Percentiles rank a stretch among this genome's conserved stretches.
phyloP scores from a whole-genome alignment of 352 stramenopile species.

The Pythium myriotylum region DNA sequence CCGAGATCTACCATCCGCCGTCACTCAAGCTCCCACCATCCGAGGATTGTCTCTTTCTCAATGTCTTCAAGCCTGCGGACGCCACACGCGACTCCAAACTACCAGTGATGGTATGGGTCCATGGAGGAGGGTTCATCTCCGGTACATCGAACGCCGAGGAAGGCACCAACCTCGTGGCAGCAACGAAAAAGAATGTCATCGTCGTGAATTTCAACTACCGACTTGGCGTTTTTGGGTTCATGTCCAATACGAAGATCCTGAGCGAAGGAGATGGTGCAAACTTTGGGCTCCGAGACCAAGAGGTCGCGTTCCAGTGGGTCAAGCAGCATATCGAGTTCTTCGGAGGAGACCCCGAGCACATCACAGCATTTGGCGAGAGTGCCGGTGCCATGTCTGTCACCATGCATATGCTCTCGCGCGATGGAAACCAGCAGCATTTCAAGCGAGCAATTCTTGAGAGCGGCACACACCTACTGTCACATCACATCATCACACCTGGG shows the following conservation, averaged over 20 bases:
- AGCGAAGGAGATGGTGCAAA: constrained; percentile 15
- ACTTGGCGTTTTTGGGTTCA: constrained; percentile 30
- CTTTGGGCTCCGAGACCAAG: constrained; percentile 29
- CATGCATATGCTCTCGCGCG: no score
- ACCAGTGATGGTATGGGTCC: no score
- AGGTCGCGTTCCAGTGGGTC: constrained; percentile 37
- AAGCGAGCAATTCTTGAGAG: no score
- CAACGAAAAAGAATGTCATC: constrained; percentile 28
- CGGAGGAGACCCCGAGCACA: constrained; percentile 39
- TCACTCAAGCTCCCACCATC: no score
- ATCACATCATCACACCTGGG: no score
- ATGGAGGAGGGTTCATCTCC: not conserved
- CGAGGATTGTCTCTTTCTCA: no score
- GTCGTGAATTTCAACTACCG: constrained; percentile 44
- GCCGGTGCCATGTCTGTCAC: constrained; percentile 5
- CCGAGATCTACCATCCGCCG: no score
- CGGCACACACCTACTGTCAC: no score
- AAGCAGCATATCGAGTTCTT: constrained; percentile 41
- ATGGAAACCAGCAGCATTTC: no score
- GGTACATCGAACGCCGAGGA: constrained; percentile 12
- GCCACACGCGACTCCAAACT: constrained; percentile 3
- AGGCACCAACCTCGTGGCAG: constrained; percentile 1
- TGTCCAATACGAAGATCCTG: not conserved
- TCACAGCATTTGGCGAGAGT: constrained; percentile 32
- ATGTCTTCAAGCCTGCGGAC: no score